Conservation (phyloP, 495 filamentous ascomycete species). For the Aspergillus nanangensis region DNA sequence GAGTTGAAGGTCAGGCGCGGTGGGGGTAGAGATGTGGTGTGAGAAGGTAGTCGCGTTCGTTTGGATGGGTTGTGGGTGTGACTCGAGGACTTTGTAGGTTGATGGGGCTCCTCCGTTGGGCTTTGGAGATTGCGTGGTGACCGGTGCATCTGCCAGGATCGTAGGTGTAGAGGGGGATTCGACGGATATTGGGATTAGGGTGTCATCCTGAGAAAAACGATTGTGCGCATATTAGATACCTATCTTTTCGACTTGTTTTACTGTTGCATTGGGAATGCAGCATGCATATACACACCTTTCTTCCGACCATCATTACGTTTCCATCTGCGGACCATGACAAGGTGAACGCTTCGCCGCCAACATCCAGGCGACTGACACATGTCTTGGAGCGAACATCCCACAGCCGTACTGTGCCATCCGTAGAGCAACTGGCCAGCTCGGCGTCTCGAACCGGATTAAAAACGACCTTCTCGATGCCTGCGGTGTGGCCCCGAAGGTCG, state of each 20-base stretch:
- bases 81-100: slow-evolving; percentile 45
- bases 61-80: slow-evolving; percentile 66
- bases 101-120: slow-evolving; percentile 17
- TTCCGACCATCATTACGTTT: slow-evolving; percentile 73
- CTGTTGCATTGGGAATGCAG: too few relatives aligned
- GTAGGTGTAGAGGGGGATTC: slow-evolving; percentile 38
- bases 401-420: slow-evolving; percentile 80
- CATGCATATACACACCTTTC: slow-evolving; percentile 55
- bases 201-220: slow-evolving; percentile 55
- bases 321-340: slow-evolving; percentile 90
- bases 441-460: slow-evolving; percentile 89
- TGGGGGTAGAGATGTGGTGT: slow-evolving; percentile 44
- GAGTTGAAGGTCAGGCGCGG: slow-evolving; percentile 43
- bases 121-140: slow-evolving; percentile 8
- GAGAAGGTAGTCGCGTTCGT: slow-evolving; percentile 84
- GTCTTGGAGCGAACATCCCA: slow-evolving; percentile 89
- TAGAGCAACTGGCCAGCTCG: slow-evolving; percentile 79
- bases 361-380: slow-evolving; percentile 73
- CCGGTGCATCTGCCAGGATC: slow-evolving; percentile 14
- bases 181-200: slow-evolving; percentile 59
- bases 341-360: slow-evolving; percentile 77
- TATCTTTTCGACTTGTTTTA: too few relatives aligned
- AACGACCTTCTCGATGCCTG: slow-evolving; percentile 75
- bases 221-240: too few relatives aligned
- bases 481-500: slow-evolving; percentile 76